Evolutionary conservation across 2,329 filamentous ascomycete genomes (phyloP).

Genomic region (Rachicladosporium sp.): DNA sequence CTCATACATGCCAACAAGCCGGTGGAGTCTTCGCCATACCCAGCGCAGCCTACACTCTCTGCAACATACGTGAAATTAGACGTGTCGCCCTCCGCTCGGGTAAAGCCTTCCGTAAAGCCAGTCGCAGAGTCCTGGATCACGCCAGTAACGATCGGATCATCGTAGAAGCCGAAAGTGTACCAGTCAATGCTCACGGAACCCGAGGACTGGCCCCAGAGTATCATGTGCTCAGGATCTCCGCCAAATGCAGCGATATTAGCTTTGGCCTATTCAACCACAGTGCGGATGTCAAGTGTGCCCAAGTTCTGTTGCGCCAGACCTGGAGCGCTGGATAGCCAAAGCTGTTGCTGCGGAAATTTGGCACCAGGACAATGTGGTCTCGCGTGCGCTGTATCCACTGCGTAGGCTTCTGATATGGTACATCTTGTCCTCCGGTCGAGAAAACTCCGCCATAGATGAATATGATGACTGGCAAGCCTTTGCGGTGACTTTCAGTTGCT

Average conservation of each 20-base stretch:
- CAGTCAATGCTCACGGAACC: conserved; percentile 39
- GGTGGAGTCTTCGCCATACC: conserved; percentile 9
- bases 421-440: conserved; percentile 25
- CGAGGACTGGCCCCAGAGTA: conserved; percentile 42
- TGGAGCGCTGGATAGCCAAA: conserved; percentile 3
- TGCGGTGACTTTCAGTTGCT: conserved; percentile 1
- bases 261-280: conserved; percentile 47
- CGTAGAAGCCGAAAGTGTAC: conserved; percentile 36
- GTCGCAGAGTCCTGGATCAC: conserved; percentile 35
- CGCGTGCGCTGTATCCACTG: conserved; percentile 37
- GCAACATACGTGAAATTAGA: conserved; percentile 27
- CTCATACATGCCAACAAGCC: conserved; percentile 27
- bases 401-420: conserved; percentile 50
- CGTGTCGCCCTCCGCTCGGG: conserved; percentile 14
- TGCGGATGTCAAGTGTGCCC: conserved; percentile 50
- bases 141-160: conserved; percentile 37
- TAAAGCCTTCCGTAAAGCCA: conserved; percentile 23
- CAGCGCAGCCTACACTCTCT: conserved; percentile 20
- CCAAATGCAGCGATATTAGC: conserved; percentile 48
- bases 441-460: conserved; percentile 40
- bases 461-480: conserved; percentile 30
- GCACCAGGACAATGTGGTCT: conserved; percentile 44
- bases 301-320: conserved; percentile 35
- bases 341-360: conserved; percentile 45
- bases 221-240: conserved; percentile 33